Base-by-base conservation (phyloP, 768 basidiomycete species). In the Leccinum pellstonianum region DNA sequence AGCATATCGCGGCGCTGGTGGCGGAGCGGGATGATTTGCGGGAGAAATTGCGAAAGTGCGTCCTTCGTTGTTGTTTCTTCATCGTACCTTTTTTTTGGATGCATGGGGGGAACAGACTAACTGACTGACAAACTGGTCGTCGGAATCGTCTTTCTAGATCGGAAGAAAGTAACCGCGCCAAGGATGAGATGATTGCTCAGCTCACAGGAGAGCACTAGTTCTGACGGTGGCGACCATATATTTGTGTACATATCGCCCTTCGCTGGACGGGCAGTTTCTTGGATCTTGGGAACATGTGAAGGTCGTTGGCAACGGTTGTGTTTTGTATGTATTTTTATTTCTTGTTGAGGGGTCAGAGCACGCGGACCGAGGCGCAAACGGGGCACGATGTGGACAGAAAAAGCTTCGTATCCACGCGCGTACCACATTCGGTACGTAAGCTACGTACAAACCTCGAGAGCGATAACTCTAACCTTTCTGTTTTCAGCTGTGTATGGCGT, bases 1-100 rank as follows among this genome's bases (percentile, higher is more conserved):
- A 47, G 27, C 48, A 21, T 1, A 66, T 73, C 2, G 56, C 41
- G 4, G n/a, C n/a, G 11, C 9, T 71, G 37, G 31, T n/a, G 23
- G 51, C 46, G 6, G 64, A 69, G 17, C n/a, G 37, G 2, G 47
- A 59, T 4, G 58, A 27, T 2, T 19, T 55, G 17, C 37, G 31
- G 27, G 58, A 52, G 14, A 47, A 38, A 35, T 14, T 43, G 19
- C 19, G 11, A 33, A 25, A 35, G 52, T 60, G 12, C 21, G 59
- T 38, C 14, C 21, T 43, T 17, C 2, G 17, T 37, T 21, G 46
- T 35, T 33, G 14, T 57, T 37, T 25, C 23, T 15, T 15, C 17
- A 27, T n/a, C 43, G 19, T 19, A 19, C 10, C 10, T n/a, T 46
- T 43, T 43, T n/a, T 41, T 43, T 43, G 43, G n/a, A 43, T 43